phyloP scores from a whole-genome alignment of 2,329 filamentous ascomycete species.

The Aureobasidium lini region DNA sequence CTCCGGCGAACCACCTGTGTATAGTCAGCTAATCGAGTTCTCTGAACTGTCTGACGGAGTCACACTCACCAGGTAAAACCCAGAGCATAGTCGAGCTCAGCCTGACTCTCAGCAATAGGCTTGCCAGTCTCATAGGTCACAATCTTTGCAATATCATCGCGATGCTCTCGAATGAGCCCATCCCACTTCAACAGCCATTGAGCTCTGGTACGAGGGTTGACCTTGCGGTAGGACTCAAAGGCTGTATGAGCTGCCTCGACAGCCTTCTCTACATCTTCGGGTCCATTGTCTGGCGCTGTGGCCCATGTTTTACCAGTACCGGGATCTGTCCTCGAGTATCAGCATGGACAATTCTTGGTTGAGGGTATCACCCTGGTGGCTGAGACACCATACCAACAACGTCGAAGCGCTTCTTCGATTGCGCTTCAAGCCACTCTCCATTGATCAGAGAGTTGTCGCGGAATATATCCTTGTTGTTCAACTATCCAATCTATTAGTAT shows the following conservation, averaged over 20 bases:
- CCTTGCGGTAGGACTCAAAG: slow-evolving; percentile 53
- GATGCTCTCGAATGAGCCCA: slow-evolving; percentile 53
- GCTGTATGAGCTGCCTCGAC: slow-evolving; percentile 54
- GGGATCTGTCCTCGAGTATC: slow-evolving; percentile 35
- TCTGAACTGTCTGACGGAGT: not conserved
- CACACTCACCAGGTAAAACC: slow-evolving; percentile 38
- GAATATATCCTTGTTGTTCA: slow-evolving; percentile 49
- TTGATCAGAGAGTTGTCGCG: slow-evolving; percentile 47
- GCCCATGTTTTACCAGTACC: slow-evolving; percentile 44
- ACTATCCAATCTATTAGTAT: slow-evolving; percentile 25
- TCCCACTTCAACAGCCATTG: slow-evolving; percentile 60
- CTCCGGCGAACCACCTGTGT: slow-evolving; percentile 43
- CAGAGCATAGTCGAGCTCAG: slow-evolving; percentile 43
- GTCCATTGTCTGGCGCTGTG: slow-evolving; percentile 40
- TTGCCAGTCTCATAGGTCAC: slow-evolving; percentile 51
- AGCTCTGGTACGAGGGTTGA: slow-evolving; percentile 54
- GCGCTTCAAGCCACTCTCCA: slow-evolving; percentile 49
- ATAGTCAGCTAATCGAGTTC: not conserved
- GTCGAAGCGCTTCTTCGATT: slow-evolving; percentile 51
- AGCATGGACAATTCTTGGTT: not conserved
- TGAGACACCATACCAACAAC: slow-evolving; percentile 38
- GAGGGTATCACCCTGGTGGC: not conserved
- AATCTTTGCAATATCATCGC: slow-evolving; percentile 54
- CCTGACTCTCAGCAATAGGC: slow-evolving; percentile 40
- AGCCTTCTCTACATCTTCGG: slow-evolving; percentile 54